Evolutionary conservation across 768 basidiomycete genomes (phyloP), one percentile per base, ranked within the genome.

Genomic region (Amanita pallidorosea): DNA sequence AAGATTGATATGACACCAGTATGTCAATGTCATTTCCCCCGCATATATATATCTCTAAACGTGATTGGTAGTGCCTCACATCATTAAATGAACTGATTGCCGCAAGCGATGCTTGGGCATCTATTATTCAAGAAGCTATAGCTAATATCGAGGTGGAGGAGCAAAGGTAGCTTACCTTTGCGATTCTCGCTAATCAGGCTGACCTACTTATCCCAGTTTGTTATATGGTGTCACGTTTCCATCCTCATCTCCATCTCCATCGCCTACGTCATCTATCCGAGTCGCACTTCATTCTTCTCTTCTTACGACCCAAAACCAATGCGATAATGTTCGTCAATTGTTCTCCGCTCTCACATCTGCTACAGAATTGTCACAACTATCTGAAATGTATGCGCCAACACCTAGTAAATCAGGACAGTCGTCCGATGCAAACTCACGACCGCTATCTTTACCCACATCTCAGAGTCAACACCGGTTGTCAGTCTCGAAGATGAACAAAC

Each of bases 341-440:
- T 75, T 92, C 44, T 75, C 82, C 6, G 88, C 88, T 12, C 76
- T 92, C 42, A 83, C 88, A 0, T 78, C 76, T 6, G 82, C 85
- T 6, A 62, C 74, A 12, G 81, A 86, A 56, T 69, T 89, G n/a
- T 73, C 82, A 8, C 88, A 87, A 60, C 72, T 92, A 9, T 71
- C 85, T 9, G 88, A 88, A 65, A 92, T 92, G 89, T 92, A 92
- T 63, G 86, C 87, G 0, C 88, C 89, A 5, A 76, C 87, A 0
- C 86, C 83, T 0, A 83, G 8, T 27, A 85, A 4, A 58, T 54
- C 33, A 64, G 56, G 56, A 62, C 61, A 23, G 54, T 25, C 70
- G 64, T 9, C 49, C 23, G 63, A 64, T 31, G 48, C 53, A 7
- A 57, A 33, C 45, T 45, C 63, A 36, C 70, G 75, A 49, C 78